These are phyloP conservation scores for Tuber borchii DNA, from an alignment of 495 filamentous ascomycete species.

Conservation along the genomic window DNA sequence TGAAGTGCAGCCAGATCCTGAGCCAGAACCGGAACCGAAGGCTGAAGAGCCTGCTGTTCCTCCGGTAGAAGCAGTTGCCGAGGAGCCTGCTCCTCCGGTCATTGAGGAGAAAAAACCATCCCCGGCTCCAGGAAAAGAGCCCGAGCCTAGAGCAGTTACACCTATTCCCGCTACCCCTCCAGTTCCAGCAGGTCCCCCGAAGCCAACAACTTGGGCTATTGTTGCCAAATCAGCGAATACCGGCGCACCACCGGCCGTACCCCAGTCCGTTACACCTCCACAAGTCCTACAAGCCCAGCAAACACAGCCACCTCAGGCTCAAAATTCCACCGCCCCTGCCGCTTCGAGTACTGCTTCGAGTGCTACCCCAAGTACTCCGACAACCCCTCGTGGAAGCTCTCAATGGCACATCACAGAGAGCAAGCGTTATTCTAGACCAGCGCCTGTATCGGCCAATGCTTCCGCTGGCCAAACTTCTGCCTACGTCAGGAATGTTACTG, in stretches of 20 bases:
- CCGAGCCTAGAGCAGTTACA: slow-evolving; percentile 31
- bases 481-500: slow-evolving; percentile 90
- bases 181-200: slow-evolving; percentile 49
- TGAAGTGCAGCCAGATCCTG: slow-evolving; percentile 47
- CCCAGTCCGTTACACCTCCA: slow-evolving; percentile 46
- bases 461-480: slow-evolving; percentile 57
- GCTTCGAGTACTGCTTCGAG: slow-evolving; percentile 6
- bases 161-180: slow-evolving; percentile 41
- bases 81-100: slow-evolving; percentile 22
- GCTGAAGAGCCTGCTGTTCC: slow-evolving; percentile 42
- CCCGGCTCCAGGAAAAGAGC: slow-evolving; percentile 49
- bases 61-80: slow-evolving; percentile 8
- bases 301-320: slow-evolving; percentile 37
- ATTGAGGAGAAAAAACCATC: slow-evolving; percentile 53
- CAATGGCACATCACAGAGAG: slow-evolving; percentile 38
- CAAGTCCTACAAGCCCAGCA: slow-evolving; percentile 46
- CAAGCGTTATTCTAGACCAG: slow-evolving; percentile 29
- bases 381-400: slow-evolving; percentile 19
- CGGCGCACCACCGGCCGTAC: slow-evolving; percentile 43
- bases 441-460: slow-evolving; percentile 44
- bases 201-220: slow-evolving; percentile 86
- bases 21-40: slow-evolving; percentile 43
- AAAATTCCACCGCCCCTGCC: slow-evolving; percentile 23
- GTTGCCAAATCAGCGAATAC: slow-evolving; percentile 46
- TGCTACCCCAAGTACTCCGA: slow-evolving; percentile 24